phyloP scores from a whole-genome alignment of 495 filamentous ascomycete species.

The Podospora sp. region DNA sequence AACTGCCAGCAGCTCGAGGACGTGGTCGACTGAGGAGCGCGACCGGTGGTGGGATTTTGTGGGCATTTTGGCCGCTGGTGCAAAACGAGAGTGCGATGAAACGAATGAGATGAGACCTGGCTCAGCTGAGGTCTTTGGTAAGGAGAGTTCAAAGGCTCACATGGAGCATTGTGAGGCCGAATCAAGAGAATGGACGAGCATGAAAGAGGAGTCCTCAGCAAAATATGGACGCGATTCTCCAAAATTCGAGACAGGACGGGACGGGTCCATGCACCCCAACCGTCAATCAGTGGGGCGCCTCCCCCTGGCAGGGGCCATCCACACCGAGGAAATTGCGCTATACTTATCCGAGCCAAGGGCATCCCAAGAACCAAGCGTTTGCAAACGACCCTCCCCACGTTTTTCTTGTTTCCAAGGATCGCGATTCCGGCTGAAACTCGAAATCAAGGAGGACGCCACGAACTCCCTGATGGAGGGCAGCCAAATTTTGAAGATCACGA shows the following conservation, averaged over 20 bases:
- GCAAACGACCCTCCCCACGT: not conserved
- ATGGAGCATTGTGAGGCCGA: slow-evolving; percentile 21
- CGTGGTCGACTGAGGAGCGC: slow-evolving; percentile 44
- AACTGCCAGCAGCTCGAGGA: slow-evolving; percentile 43
- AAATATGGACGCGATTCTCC: not conserved
- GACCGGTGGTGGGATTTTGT: slow-evolving; percentile 37
- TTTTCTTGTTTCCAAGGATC: not conserved
- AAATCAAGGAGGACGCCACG: too few relatives aligned
- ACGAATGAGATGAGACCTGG: slow-evolving; percentile 20
- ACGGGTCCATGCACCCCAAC: not conserved
- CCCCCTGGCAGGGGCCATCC: not conserved
- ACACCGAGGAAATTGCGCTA: not conserved
- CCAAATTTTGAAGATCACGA: too few relatives aligned
- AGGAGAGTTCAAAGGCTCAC: slow-evolving; percentile 15
- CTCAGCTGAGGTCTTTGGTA: slow-evolving; percentile 11
- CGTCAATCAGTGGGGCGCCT: not conserved
- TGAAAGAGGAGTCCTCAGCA: slow-evolving; percentile 1
- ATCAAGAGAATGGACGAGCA: slow-evolving; percentile 3
- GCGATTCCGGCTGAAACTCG: too few relatives aligned
- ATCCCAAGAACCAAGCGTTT: slow-evolving; percentile 6
- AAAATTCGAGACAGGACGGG: not conserved
- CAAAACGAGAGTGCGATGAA: slow-evolving; percentile 18
- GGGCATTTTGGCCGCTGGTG: slow-evolving; percentile 31
- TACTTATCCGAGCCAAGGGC: not conserved
- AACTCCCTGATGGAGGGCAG: too few relatives aligned